Base-by-base conservation (phyloP, 1,284 basidiomycete genomes). In the Chalciporus sp. region DNA sequence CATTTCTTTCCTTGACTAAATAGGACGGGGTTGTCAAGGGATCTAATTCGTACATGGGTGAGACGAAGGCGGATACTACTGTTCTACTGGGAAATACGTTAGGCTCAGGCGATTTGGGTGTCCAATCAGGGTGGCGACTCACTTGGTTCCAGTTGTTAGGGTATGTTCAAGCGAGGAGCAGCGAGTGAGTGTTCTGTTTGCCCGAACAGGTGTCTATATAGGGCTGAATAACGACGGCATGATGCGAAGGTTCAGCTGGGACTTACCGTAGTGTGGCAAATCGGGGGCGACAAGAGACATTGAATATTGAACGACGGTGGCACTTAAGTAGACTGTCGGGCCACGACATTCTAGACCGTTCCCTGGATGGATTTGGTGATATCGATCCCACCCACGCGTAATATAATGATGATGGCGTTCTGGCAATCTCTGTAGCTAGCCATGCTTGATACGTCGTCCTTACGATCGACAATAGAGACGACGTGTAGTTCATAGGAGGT, bases 1-100 rank as follows among this genome's bases (percentile, higher is more conserved):
- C 70, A 10, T 58, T 47, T 20, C 72, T 71, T 51, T 74, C 70
- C 50, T 74, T 74, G 60, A 74, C 45, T 28, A 67, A 74, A 45
- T 72, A 72, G 10, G 62, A 48, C 11, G 66, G 68, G 12, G 66
- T 62, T 7, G 63, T 69, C 26, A 51, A 44, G 7, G 71, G 71
- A 53, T 74, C 72, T 4, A 72, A 49, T 39, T 23, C 56, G 49
- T 55, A 59, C 71, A 71, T 70, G 58, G 44, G 26, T 2, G 47
- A 42, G 27, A 51, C 17, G 33, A 26, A 11, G 14, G 20, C 4
- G 31, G 9, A 12, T 41, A 16, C 9, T 12, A 23, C 10, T 20
- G 11, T 51, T 47, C 7, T 1, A 52, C 16, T 42, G 42, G 27
- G 26, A 44, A 23, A 35, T 12, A 27, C 4, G 56, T 64, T 44